Evolutionary conservation across 2,329 filamentous ascomycete genomes (phyloP), one percentile per base, ranked within the genome.

Genomic region (Alternaria hordeiaustralica): DNA sequence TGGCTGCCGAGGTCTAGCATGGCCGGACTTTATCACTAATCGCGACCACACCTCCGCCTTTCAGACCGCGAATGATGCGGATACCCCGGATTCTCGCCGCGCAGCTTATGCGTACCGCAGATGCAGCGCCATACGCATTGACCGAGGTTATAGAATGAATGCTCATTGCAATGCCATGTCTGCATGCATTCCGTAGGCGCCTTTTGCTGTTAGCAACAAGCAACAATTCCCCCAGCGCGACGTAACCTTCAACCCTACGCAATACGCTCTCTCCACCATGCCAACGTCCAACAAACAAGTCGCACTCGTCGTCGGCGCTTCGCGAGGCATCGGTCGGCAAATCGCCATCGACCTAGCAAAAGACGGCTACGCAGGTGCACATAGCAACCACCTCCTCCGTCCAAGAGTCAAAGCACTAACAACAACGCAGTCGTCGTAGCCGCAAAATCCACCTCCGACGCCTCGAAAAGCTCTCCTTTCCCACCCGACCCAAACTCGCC

Each of bases 241-340:
- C 43, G 8, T 20, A n/a, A 50, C 20, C 15, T 28, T n/a, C 15
- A 36, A 23, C 7, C 8, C 23, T 12, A 26, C 11, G 1, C 25
- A 2, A 44, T 20, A 46, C 10, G 9, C 11, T 5, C 18, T 47
- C 26, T 41, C 41, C 20, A 28, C 7, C 8, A 75, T 72, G 62
- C 33, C 64, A 18, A 41, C 50, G 9, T 55, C 63, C 26, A 60
- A 43, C 12, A 73, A 83, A 60, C 83, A 84, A 65, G 90, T 94
- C 7, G 91, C 90, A 20, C 84, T 94, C 20, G 83, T 95, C 5
- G 85, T 94, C 20, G 92, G 92, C 43, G 92, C 91, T 3, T 94
- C 92, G 0, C 84, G 93, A 65, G 93, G 93, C 41, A 95, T 96
- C 67, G 93, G 93, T 49, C 85, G 92, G 44, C 92, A 96, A 77